A percentile compares a stretch with the other conserved stretches of the same genome.
Conservation (phyloP, 306 rosid genomes). For the Ammopiptanthus mongolicus region DNA sequence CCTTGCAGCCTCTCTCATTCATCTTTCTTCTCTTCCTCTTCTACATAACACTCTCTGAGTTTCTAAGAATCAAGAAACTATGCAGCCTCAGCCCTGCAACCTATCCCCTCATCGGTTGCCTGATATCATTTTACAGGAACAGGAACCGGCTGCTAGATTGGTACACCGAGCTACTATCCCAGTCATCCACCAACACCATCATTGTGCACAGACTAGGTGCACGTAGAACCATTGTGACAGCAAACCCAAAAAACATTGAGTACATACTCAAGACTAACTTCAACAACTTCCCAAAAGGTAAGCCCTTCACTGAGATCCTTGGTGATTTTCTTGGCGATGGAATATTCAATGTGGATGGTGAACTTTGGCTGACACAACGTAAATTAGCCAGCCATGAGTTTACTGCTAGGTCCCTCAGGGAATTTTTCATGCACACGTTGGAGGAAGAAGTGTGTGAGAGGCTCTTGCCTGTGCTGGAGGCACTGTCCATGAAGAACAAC, state of each 20-base stretch:
- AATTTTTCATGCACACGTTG: constrained; percentile 39
- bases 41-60: constrained; percentile 15
- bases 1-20: constrained; percentile 22
- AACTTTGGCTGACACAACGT: constrained; percentile 60
- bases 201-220: constrained; percentile 62
- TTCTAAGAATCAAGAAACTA: constrained; percentile 24
- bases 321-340: constrained; percentile 85
- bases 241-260: constrained; percentile 70
- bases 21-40: constrained; percentile 33
- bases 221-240: constrained; percentile 58
- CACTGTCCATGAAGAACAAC: constrained; percentile 13
- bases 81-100: constrained; percentile 44
- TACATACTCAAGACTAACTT: constrained; percentile 80
- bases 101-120: constrained; percentile 67
- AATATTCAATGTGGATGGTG: constrained; percentile 80
- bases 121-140: constrained; percentile 64
- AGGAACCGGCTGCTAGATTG: constrained; percentile 57
- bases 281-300: constrained; percentile 84
- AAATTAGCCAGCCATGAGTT: constrained; percentile 75
- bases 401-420: constrained; percentile 42
- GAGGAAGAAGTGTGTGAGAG: constrained; percentile 43
- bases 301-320: constrained; percentile 71
- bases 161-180: constrained; percentile 63
- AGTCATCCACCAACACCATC: constrained; percentile 58
- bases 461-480: constrained; percentile 53